Evolutionary conservation across 768 basidiomycete species (phyloP).

Genomic region (Hygrophorus pudorinus): DNA sequence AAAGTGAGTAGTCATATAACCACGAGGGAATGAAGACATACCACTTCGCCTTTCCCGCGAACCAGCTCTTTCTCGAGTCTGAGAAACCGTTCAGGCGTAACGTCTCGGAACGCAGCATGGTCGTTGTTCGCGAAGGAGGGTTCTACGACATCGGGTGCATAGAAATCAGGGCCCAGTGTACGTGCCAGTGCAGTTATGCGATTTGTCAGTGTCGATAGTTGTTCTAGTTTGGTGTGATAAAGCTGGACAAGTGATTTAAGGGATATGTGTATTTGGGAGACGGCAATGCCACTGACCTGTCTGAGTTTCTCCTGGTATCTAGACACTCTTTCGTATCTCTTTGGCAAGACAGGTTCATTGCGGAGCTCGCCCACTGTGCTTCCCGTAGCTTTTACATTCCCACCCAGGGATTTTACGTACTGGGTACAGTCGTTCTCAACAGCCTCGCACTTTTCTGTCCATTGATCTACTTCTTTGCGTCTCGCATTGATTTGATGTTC

Average conservation of each 20-base stretch:
- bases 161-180: conserved; percentile 54
- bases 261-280: neutral
- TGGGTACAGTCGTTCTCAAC: conserved; percentile 58
- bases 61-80: conserved; percentile 79
- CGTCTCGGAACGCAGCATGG: conserved; percentile 45
- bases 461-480: conserved; percentile 68
- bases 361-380: conserved; percentile 56
- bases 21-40: conserved; percentile 27
- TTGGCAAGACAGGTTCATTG: conserved; percentile 65
- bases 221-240: conserved; percentile 72
- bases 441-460: conserved; percentile 51
- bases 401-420: conserved; percentile 63
- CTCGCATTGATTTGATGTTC: conserved; percentile 62
- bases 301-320: conserved; percentile 71
- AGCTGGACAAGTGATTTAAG: conserved; percentile 26
- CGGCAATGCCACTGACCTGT: conserved; percentile 41
- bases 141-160: conserved; percentile 42
- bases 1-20: neutral
- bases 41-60: conserved; percentile 79
- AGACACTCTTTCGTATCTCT: conserved; percentile 55
- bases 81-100: conserved; percentile 72
- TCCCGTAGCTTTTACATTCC: conserved; percentile 58
- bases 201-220: conserved; percentile 59
- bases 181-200: conserved; percentile 50
- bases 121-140: conserved; percentile 30